Base-by-base conservation (phyloP, 164 flowering plant species). In the Paratinospora sagittata region DNA sequence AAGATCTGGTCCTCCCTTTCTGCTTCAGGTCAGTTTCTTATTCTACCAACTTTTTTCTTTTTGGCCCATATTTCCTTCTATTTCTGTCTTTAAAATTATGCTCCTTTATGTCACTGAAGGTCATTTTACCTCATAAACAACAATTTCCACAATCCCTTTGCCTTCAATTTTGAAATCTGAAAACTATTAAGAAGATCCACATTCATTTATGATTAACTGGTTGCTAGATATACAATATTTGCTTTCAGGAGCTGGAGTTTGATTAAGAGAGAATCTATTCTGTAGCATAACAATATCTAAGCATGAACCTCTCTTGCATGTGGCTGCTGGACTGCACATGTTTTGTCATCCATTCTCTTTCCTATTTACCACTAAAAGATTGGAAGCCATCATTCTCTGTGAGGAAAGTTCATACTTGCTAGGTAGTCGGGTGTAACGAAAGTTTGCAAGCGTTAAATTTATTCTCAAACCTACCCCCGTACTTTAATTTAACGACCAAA, bases 1-100 rank as follows among this genome's bases (percentile, higher is more conserved):
- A 92, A 85, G 77, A 66, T 82, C 61, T 95, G 99, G 99, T 82
- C 75, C 61, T 79, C 92, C 67, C 91, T 95, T 47, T 89, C 97
- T 78, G 71, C 93, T 69, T 81, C 94, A 89, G 99, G 99, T 89
- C 37, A 80, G 69, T 70, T 73, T 66, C 57, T 52, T 52, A 17
- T 6, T 52, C 7, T 52, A 0, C 4, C 1, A 6, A 3, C 57
- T 72, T 68, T 23, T 57, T 26, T 71, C 19, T 16, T 63, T 6
- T 27, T n/a, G 9, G 2, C 9, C 45, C 13, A 8, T 65, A 13
- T 47, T 39, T 17, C 2, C 34, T 26, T 10, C 14, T 55, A 3
- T n/a, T 57, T 21, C 8, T 55, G 5, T n/a, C 24, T 33, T 10
- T 66, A 2, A 36, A 21, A 24, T 39, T 52, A 10, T 19, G 19